Percentiles rank a stretch among this genome's conserved stretches.
Conservation (phyloP, 2,329 filamentous ascomycete species). For the Cercospora sojina region DNA sequence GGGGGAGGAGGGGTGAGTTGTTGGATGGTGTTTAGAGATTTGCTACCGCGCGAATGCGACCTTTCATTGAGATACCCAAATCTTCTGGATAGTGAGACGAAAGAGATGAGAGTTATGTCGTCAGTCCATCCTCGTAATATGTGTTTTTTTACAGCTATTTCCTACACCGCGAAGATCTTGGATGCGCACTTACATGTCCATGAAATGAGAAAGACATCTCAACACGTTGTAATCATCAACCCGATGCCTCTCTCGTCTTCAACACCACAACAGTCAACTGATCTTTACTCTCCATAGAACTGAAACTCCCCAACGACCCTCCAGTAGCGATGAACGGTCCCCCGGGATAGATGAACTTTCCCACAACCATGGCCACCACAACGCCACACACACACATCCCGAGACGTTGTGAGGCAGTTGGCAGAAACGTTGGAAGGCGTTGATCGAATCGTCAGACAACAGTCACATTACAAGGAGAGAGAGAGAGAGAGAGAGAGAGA, state of each 20-base stretch:
- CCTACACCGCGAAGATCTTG: neutral
- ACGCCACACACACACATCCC: neutral
- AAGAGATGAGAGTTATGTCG: neutral
- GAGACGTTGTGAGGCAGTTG: neutral
- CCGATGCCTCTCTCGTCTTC: neutral
- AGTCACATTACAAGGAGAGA: neutral
- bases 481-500: neutral
- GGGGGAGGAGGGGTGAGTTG: neutral
- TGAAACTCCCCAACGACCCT: neutral
- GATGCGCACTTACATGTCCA: neutral
- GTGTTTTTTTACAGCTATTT: too few species aligned
- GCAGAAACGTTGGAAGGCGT: neutral
- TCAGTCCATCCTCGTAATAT: neutral
- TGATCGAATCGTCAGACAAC: neutral
- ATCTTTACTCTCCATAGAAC: neutral
- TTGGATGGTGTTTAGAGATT: neutral
- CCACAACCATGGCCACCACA: neutral
- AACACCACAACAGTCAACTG: neutral
- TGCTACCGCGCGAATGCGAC: conserved; percentile 18
- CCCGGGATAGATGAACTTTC: neutral
- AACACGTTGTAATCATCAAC: rapidly evolving
- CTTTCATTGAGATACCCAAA: conserved; percentile 15
- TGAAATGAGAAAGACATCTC: neutral
- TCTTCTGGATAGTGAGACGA: neutral
- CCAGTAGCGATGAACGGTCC: neutral